phyloP scores from a whole-genome alignment of 2,329 filamentous ascomycete genomes.

The Pezicula radicicola region DNA sequence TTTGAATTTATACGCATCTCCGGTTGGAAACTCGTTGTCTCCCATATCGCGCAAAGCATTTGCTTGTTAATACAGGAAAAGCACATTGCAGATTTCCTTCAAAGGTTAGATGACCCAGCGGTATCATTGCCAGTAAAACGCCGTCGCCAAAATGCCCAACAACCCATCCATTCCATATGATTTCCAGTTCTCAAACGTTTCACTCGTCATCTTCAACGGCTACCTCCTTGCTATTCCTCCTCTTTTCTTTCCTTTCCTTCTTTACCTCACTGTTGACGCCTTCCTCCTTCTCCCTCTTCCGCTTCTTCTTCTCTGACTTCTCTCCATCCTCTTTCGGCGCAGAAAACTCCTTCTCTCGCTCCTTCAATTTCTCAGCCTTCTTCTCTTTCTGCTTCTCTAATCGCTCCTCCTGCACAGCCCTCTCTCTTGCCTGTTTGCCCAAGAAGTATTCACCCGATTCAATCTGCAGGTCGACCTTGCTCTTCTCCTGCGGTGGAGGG shows the following conservation, averaged over 20 bases:
- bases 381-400: conserved; percentile 83
- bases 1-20: too few relatives aligned
- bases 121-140: conserved; percentile 1
- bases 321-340: conserved; percentile 74
- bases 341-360: conserved; percentile 82
- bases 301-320: conserved; percentile 47
- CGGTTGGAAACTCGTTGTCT: too few relatives aligned
- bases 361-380: conserved; percentile 83
- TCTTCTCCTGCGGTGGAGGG: conserved; percentile 95
- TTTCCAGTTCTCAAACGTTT: background rate
- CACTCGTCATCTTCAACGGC: conserved; percentile 9
- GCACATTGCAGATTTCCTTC: too few relatives aligned
- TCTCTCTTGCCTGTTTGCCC: conserved; percentile 87
- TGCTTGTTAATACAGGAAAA: too few relatives aligned
- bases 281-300: conserved; percentile 19
- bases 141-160: conserved; percentile 11
- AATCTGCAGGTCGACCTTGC: conserved; percentile 97
- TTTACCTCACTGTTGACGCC: conserved; percentile 15
- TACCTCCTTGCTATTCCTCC: conserved; percentile 13
- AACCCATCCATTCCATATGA: background rate
- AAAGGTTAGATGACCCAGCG: too few relatives aligned
- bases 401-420: conserved; percentile 73
- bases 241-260: conserved; percentile 18
- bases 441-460: conserved; percentile 97
- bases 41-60: too few relatives aligned